A percentile compares a stretch with the other conserved stretches of the same genome.
Evolutionary conservation across 139 green algal genomes (phyloP).

Genomic region (Micromonas pusilla): DNA sequence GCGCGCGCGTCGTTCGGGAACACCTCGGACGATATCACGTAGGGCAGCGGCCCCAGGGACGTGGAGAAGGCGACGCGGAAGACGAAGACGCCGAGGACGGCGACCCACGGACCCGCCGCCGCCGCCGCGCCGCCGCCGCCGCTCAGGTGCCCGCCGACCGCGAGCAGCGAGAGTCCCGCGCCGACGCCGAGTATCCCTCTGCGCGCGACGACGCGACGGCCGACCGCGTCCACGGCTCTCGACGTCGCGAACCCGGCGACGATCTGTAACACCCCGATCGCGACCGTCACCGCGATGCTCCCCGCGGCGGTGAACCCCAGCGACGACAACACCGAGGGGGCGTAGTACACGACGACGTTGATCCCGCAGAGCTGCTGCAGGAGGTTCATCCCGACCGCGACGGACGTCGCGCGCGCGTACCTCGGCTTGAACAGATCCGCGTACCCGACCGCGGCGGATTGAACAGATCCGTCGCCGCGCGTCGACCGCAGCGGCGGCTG

Average conservation of each 20-base stretch:
- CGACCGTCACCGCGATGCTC: neutral
- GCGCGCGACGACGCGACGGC: neutral
- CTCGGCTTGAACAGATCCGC: neutral
- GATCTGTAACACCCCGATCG: slow-evolving; percentile 1
- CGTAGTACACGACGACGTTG: slow-evolving; percentile 27
- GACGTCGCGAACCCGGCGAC: neutral
- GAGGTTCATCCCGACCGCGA: slow-evolving; percentile 1
- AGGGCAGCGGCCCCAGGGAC: slow-evolving; percentile 8
- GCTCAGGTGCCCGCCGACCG: neutral
- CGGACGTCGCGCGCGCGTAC: neutral
- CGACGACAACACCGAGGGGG: neutral
- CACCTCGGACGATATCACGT: slow-evolving; percentile 15
- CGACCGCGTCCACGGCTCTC: neutral
- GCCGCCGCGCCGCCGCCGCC: neutral
- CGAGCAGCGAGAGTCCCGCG: neutral
- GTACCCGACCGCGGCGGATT: neutral
- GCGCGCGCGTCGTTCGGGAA: slow-evolving; percentile 5
- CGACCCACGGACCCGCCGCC: neutral
- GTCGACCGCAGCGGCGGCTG: neutral
- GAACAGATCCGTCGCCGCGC: neutral
- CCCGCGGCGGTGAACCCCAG: neutral
- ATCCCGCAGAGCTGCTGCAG: slow-evolving; percentile 23
- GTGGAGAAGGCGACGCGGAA: slow-evolving; percentile 8
- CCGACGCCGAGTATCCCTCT: neutral
- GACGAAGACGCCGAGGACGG: slow-evolving; percentile 9